Evolutionary conservation across 1,284 basidiomycete species (phyloP).

Genomic region (Tilletia indica): DNA sequence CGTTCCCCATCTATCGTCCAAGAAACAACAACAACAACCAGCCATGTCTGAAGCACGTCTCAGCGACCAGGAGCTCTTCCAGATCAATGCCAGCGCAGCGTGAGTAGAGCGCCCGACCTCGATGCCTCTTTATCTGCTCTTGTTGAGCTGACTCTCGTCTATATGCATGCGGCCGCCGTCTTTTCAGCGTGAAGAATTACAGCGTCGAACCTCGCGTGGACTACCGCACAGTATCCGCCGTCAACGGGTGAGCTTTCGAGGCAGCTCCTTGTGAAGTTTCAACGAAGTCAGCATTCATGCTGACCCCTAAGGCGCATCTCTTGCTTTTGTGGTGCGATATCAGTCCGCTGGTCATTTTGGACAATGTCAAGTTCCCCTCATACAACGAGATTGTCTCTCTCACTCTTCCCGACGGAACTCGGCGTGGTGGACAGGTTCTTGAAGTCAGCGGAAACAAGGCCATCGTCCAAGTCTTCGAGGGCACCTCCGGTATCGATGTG

Average conservation of each 20-base stretch:
- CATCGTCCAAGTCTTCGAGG: constrained; percentile 97
- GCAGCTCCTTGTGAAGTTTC: background rate
- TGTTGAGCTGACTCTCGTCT: background rate
- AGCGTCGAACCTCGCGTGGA: constrained; percentile 79
- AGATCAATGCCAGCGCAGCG: constrained; percentile 81
- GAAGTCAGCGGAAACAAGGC: constrained; percentile 99
- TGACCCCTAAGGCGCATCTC: constrained; percentile 23
- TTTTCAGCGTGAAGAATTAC: constrained; percentile 58
- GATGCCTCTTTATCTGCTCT: background rate
- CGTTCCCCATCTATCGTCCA: no score
- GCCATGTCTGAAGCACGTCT: constrained; percentile 56
- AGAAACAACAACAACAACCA: background rate
- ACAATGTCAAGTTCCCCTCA: constrained; percentile 99
- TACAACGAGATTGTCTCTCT: constrained; percentile 99
- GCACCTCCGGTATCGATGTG: constrained; percentile 95
- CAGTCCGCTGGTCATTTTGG: constrained; percentile 77
- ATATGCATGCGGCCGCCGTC: no score
- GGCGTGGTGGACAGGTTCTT: constrained; percentile 93
- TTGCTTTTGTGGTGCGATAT: constrained; percentile 23
- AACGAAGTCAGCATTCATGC: constrained; percentile 23
- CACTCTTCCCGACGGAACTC: constrained; percentile 91
- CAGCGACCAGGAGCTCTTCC: constrained; percentile 70
- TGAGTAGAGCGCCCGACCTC: constrained; percentile 10
- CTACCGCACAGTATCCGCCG: constrained; percentile 91
- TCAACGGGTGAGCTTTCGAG: constrained; percentile 74